phyloP scores from a whole-genome alignment of 2,329 filamentous ascomycete genomes.

The Colletotrichum trifolii region DNA sequence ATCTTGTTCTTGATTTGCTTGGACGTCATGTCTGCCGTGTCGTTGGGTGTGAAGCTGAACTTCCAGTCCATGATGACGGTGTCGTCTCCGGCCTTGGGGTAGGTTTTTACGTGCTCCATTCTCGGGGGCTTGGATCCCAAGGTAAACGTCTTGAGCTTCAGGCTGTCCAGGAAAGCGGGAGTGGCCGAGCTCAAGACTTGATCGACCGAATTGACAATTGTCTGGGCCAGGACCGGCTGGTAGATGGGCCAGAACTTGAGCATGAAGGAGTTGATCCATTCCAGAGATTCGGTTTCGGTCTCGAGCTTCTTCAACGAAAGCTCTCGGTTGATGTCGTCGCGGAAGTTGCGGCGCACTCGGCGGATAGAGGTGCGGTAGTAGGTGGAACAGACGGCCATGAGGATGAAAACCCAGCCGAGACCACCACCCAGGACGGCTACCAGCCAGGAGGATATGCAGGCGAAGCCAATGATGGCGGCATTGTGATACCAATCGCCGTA shows the following conservation, averaged over 20 bases:
- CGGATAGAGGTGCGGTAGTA: constrained; percentile 97
- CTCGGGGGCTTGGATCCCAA: constrained; percentile 95
- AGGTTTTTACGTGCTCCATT: constrained; percentile 98
- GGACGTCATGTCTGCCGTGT: constrained; percentile 89
- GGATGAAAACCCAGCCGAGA: constrained; percentile 89
- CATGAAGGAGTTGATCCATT: constrained; percentile 99
- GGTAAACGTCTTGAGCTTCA: constrained; percentile 93
- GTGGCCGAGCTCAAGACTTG: constrained; percentile 95
- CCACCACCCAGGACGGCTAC: constrained; percentile 90
- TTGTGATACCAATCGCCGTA: constrained; percentile 99
- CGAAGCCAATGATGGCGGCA: constrained; percentile 91
- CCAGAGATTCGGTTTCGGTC: constrained; percentile 89
- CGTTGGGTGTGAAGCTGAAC: constrained; percentile 98
- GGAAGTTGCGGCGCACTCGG: constrained; percentile 92
- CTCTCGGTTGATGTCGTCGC: constrained; percentile 92
- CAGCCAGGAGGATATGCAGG: constrained; percentile 90
- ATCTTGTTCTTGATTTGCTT: constrained; percentile 94
- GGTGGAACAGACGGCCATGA: constrained; percentile 92
- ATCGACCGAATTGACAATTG: constrained; percentile 92
- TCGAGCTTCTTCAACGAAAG: constrained; percentile 88
- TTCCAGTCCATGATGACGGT: constrained; percentile 99
- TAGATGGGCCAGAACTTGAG: constrained; percentile 99
- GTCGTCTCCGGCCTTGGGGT: constrained; percentile 94
- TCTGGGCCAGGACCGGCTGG: constrained; percentile 90
- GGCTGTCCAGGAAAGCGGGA: constrained; percentile 90